Base-by-base conservation (phyloP, 306 rosid species). In the Canavalia gladiata region DNA sequence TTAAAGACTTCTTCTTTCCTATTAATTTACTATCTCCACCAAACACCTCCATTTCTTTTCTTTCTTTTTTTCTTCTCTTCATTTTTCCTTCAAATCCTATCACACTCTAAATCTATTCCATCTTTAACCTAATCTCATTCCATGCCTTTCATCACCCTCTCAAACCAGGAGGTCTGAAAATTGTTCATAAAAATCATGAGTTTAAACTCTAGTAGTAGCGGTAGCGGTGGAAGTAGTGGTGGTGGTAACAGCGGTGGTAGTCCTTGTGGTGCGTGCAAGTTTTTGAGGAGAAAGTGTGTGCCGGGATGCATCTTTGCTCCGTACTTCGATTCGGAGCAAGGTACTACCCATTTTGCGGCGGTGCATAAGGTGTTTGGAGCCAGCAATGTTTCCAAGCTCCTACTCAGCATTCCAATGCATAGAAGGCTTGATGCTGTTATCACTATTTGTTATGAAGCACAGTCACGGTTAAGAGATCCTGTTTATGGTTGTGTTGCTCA, bases 341-440 rank as follows among this genome's bases (percentile, higher is more conserved):
- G 99, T 0, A 84, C 99, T 0, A 81, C 88, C 3, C 97, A 95
- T 33, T 95, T 95, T 30, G 97, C 99, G 0, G 93, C 95, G 1
- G 99, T 95, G 46, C 99, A 95, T 75, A 95, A 90, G 87, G 93
- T 95, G 30, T 95, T 95, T 60, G 97, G 99, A 4, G 99, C 99
- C 0, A 95, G 99, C 74, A 95, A 95, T 29, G 97, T 93, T 25
- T 91, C 97, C 0, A 95, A 95, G 76, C 92, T 95, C 31, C 97
- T 95, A 6, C 84, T 58, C 3, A 90, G 81, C n/a, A 88, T 93
- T 58, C 99, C 97, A 2, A 54, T 75, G 3, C 86, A 88, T 62
- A 90, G 84, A 77, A 88, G 99, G 77, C 92, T 85, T 12, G 99
- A 95, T 74, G 94, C 99, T 0, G 97, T 93, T 28, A 87, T 91